Percentiles rank a stretch among this genome's conserved stretches.
Evolutionary conservation across 2,329 filamentous ascomycete species (phyloP).

Genomic region (Monosporascus cannonballus): DNA sequence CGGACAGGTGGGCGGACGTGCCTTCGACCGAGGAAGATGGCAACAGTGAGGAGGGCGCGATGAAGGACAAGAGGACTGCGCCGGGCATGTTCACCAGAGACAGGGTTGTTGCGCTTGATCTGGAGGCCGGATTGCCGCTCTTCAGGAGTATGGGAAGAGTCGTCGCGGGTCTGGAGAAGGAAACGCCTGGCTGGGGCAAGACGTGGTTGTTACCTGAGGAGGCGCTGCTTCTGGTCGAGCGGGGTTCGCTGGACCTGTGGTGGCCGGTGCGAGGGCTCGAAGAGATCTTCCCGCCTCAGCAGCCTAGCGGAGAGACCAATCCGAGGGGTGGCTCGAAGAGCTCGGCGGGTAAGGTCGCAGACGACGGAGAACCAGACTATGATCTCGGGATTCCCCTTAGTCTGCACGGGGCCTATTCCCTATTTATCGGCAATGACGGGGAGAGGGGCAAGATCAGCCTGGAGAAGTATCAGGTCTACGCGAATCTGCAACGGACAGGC

Average conservation of each 20-base stretch:
- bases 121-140: slow-evolving; percentile 63
- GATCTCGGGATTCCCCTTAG: slow-evolving; percentile 75
- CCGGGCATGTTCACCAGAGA: slow-evolving; percentile 34
- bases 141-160: slow-evolving; percentile 71
- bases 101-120: slow-evolving; percentile 59
- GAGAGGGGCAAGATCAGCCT: slow-evolving; percentile 57
- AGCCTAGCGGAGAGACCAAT: slow-evolving; percentile 19
- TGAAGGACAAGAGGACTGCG: slow-evolving; percentile 11
- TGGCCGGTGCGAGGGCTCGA: slow-evolving; percentile 61
- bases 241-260: slow-evolving; percentile 80
- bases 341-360: background rate
- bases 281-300: slow-evolving; percentile 37
- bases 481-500: slow-evolving; percentile 74
- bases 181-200: slow-evolving; percentile 50
- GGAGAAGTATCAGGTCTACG: slow-evolving; percentile 83
- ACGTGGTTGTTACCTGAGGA: slow-evolving; percentile 90
- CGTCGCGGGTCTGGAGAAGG: slow-evolving; percentile 46
- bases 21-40: slow-evolving; percentile 10
- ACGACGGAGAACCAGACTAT: slow-evolving; percentile 32
- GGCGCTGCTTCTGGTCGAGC: slow-evolving; percentile 80
- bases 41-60: slow-evolving; percentile 8
- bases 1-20: slow-evolving; percentile 44
- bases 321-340: background rate
- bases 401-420: slow-evolving; percentile 82
- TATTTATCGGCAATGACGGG: slow-evolving; percentile 67